Evolutionary conservation across 805 yeast species (phyloP).

Genomic region (Spathaspora sp.): DNA sequence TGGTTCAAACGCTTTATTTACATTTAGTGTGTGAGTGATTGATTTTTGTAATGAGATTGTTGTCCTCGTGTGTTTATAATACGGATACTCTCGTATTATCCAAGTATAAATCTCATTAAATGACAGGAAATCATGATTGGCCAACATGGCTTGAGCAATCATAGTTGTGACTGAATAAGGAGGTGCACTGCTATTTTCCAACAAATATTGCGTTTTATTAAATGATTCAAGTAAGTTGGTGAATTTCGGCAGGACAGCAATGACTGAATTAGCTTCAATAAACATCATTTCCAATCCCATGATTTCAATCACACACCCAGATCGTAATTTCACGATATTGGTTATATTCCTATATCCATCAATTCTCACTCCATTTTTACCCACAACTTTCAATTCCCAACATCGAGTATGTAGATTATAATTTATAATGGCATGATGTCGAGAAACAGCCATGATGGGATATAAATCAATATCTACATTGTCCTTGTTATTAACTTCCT

Average conservation of each 20-base stretch:
- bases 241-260: background rate
- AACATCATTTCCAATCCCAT: background rate
- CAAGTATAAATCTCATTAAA: background rate
- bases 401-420: background rate
- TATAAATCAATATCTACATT: background rate
- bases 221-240: background rate
- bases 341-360: background rate
- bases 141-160: background rate
- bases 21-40: background rate
- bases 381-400: background rate
- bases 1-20: background rate
- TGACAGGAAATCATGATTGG: background rate
- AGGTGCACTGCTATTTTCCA: background rate
- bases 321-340: background rate
- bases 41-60: background rate
- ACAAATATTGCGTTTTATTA: background rate
- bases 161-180: background rate
- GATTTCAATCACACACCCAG: background rate
- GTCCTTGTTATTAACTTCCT: background rate
- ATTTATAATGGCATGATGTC: background rate
- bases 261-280: background rate
- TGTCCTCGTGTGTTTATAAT: background rate
- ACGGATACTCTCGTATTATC: background rate
- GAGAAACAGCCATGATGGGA: background rate
- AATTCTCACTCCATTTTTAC: background rate